These are phyloP conservation scores for Aspergillaceae sp. DNA, from an alignment of 2,329 filamentous ascomycete genomes.

Conservation along the genomic window DNA sequence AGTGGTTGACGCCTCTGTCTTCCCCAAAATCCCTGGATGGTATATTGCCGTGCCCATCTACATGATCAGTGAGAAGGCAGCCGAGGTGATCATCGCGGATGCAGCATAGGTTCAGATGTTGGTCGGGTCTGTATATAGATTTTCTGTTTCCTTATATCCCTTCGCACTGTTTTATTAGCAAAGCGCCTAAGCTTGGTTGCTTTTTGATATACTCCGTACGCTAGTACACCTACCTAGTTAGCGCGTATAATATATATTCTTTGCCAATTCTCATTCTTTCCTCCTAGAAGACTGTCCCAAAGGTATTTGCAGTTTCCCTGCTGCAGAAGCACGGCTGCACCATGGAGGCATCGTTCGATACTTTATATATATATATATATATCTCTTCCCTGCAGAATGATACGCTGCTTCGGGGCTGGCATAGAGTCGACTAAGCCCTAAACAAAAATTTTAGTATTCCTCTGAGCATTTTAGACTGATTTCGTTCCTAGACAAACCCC, in stretches of 20 bases:
- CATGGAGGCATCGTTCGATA: no score
- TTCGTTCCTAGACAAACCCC: no score
- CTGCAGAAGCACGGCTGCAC: no score
- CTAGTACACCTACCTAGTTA: neutral
- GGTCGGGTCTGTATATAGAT: neutral
- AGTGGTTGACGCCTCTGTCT: constrained; percentile 54
- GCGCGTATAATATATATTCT: neutral
- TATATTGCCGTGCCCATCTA: constrained; percentile 47
- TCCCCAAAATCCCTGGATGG: constrained; percentile 48
- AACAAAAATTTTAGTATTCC: no score
- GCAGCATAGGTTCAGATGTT: neutral
- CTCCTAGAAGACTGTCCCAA: no score
- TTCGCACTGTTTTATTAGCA: neutral
- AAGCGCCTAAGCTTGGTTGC: neutral
- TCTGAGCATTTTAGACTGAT: no score
- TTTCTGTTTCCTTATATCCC: neutral
- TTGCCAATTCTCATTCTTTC: neutral
- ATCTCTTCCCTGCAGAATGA: no score
- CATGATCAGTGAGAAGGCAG: constrained; percentile 54
- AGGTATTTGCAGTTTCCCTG: no score
- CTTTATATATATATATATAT: no score
- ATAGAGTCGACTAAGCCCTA: no score
- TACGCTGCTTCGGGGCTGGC: no score
- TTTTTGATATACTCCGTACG: neutral
- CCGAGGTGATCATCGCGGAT: constrained; percentile 43